Evolutionary conservation across 306 rosid species (phyloP).

Genomic region (Sechiopsis laciniata): DNA sequence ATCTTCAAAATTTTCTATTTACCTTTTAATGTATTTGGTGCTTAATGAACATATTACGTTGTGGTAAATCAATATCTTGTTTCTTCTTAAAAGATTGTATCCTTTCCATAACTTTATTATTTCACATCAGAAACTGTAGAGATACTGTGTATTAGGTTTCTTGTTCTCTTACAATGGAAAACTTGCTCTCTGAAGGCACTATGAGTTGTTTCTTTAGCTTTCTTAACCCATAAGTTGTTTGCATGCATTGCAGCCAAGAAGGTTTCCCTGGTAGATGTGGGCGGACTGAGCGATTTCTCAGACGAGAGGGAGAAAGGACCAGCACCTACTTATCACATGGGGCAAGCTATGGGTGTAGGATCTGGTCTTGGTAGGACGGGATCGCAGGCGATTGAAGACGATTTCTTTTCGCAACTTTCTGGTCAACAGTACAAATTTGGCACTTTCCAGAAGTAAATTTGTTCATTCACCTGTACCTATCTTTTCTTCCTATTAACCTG

Average conservation of each 20-base stretch:
- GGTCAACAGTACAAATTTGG: conserved; percentile 63
- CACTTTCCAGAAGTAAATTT: conserved; percentile 68
- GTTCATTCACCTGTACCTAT: conserved; percentile 9
- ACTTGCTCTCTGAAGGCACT: background rate
- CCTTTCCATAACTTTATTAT: background rate
- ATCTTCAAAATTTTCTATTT: background rate
- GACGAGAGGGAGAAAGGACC: conserved; percentile 80
- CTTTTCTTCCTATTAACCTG: background rate
- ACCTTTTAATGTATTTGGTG: background rate
- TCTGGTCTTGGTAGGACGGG: conserved; percentile 76
- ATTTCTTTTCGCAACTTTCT: conserved; percentile 57
- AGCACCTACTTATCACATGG: conserved; percentile 65
- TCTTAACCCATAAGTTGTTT: background rate
- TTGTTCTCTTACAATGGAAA: background rate
- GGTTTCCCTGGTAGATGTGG: conserved; percentile 64
- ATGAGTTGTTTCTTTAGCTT: background rate
- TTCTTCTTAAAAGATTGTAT: background rate
- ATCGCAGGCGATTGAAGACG: conserved; percentile 48
- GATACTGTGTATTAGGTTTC: background rate
- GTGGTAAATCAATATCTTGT: background rate
- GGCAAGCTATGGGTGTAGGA: conserved; percentile 91
- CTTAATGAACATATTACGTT: background rate
- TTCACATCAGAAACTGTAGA: background rate
- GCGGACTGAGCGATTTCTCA: conserved; percentile 63
- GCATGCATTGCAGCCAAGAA: conserved; percentile 66